Evolutionary conservation across 2,329 filamentous ascomycete species (phyloP), one percentile per base, ranked within the genome.

Genomic region (Ustulina deusta): DNA sequence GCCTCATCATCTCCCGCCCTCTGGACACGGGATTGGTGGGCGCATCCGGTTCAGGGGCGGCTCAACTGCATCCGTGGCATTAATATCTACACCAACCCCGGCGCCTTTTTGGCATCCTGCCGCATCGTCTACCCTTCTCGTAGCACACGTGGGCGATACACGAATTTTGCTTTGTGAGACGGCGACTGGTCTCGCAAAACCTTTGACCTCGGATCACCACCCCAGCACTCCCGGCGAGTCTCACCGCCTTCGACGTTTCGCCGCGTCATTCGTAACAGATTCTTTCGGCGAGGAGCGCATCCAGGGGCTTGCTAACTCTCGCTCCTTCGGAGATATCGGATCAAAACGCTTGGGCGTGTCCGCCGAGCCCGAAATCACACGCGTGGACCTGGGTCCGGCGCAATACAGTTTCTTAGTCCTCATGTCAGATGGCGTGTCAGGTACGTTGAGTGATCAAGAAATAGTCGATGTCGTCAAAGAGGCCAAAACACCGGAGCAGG

Each of bases 251-350:
- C 91, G 94, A 51, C 90, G 94, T 56, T 98, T 94, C 78, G 92
- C 94, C 1, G 91, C 85, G 29, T 86, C 91, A 2, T 95, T 98
- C 78, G 91, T 97, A 20, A 96, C 95, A 0, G 96, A 99, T 81
- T 97, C 93, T 38, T 99, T 99, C 79, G 96, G 96, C 76, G 96
- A 99, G 81, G 94, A 98, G 81, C 93, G 96, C 73, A 96, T 99
- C 79, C 90, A 90, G 15, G 95, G 96, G 0, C 86, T 99, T 0
- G 96, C 96, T 73, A 99, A 99, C 81, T 97, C 93, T 36, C 92
- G 96, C 34, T 87, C 96, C 3, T 98, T 99, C 78, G 96, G 96
- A 29, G 96, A 99, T 82, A 93, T 97, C 81, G 87, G 87, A 38
- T 93, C 90, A 65, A 99, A 99, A 81, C 91, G 95, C 61, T 91